These are phyloP conservation scores for Hemileia vastatrix DNA, from an alignment of 1,284 basidiomycete genomes.

Conservation along the genomic window DNA sequence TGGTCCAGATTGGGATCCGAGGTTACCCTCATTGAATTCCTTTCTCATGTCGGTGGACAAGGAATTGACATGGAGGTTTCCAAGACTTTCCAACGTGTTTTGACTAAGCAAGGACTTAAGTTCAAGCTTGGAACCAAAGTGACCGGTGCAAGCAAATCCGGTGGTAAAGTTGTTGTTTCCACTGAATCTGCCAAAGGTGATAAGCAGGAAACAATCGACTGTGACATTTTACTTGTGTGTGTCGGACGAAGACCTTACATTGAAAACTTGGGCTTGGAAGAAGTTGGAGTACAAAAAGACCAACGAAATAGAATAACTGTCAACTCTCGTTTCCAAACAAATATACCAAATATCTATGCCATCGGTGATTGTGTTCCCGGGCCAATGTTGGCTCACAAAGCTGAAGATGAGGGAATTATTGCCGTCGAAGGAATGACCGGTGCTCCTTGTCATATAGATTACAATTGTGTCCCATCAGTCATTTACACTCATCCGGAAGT, in stretches of 20 bases:
- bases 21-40: slow-evolving; percentile 94
- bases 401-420: slow-evolving; percentile 95
- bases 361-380: slow-evolving; percentile 72
- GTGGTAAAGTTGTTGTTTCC: slow-evolving; percentile 71
- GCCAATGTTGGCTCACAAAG: slow-evolving; percentile 98
- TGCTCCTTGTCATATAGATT: slow-evolving; percentile 96
- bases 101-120: slow-evolving; percentile 88
- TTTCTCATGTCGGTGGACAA: slow-evolving; percentile 68
- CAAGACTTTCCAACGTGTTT: slow-evolving; percentile 86
- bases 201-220: slow-evolving; percentile 82
- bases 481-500: slow-evolving; percentile 97
- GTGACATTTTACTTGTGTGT: slow-evolving; percentile 86
- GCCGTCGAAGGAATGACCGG: slow-evolving; percentile 82
- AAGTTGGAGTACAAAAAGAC: slow-evolving; percentile 83
- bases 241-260: slow-evolving; percentile 78
- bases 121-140: slow-evolving; percentile 98
- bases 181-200: slow-evolving; percentile 87
- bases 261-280: slow-evolving; percentile 75
- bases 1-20: slow-evolving; percentile 94
- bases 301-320: slow-evolving; percentile 61
- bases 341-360: slow-evolving; percentile 56
- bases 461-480: slow-evolving; percentile 84
- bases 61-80: slow-evolving; percentile 89
- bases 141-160: slow-evolving; percentile 65
- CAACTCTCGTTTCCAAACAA: slow-evolving; percentile 54